Conservation (phyloP, 2,329 filamentous ascomycete genomes). For the Fusarium sp. region DNA sequence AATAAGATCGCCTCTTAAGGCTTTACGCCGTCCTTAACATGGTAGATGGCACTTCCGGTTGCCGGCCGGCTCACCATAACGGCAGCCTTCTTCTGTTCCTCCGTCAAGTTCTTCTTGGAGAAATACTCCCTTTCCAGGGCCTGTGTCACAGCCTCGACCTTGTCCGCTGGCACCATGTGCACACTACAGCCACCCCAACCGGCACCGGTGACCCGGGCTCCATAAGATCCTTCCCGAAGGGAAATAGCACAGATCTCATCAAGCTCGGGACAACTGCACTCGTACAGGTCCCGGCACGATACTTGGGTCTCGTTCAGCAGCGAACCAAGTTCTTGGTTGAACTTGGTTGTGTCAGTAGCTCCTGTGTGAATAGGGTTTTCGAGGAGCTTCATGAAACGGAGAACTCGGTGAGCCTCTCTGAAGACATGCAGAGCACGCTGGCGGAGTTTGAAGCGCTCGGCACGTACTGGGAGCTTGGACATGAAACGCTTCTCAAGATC, state of each 20-base stretch:
- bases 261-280: constrained; percentile 93
- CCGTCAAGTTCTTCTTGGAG: constrained; percentile 70
- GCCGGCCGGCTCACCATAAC: constrained; percentile 92
- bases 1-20: constrained; percentile 5
- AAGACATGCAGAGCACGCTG: constrained; percentile 94
- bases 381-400: constrained; percentile 85
- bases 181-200: constrained; percentile 98
- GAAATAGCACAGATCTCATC: constrained; percentile 89
- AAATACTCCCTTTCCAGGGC: constrained; percentile 89
- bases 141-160: constrained; percentile 80
- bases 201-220: constrained; percentile 88
- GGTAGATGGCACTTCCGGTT: constrained; percentile 72
- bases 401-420: constrained; percentile 86
- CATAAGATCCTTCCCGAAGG: constrained; percentile 81
- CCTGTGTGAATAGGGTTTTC: constrained; percentile 59
- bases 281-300: constrained; percentile 87
- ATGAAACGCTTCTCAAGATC: constrained; percentile 84
- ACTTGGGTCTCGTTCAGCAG: constrained; percentile 91
- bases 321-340: constrained; percentile 78
- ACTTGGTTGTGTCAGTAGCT: constrained; percentile 66
- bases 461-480: constrained; percentile 88
- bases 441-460: constrained; percentile 86
- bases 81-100: constrained; percentile 80
- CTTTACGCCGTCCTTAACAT: constrained; percentile 51
- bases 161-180: constrained; percentile 87